Evolutionary conservation across 805 yeast genomes (phyloP), one percentile per base, ranked within the genome.

Genomic region (Cyberlindnera sargentensis): DNA sequence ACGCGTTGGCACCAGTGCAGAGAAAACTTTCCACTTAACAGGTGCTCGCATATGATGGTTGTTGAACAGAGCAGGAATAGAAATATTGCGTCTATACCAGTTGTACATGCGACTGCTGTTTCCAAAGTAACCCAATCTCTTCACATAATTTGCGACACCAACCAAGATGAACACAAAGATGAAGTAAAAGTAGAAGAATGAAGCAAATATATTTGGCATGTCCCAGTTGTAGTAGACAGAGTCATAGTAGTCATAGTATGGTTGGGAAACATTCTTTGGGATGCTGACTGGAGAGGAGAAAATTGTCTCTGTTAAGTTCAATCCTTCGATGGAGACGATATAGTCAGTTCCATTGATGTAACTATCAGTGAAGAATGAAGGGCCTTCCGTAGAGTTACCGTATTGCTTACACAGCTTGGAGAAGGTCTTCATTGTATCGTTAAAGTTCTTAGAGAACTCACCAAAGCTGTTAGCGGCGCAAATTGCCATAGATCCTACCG

Each of bases 131-230:
- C 64, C 64, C 3, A 50, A 42, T 31, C 40, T 48, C 34, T 49
- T 59, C 45, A 61, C 54, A 41, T 45, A 62, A 42, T 68, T 67
- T 51, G 48, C 49, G 4, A 56, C n/a, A 10, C 66, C 62, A 25
- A 67, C 64, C 20, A 67, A 32, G 0, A 69, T n/a, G 50, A 73
- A 54, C 0, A 72, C 61, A 3, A 64, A 15, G n/a, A 61, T 60
- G 65, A 73, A 73, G 51, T 62, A 73, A 7, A 59, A 55, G 41
- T 65, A 47, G 30, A 72, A 51, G 4, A 61, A 63, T 37, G 60
- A 64, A 4, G 54, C 61, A 62, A 51, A 50, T 5, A 42, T 6
- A 6, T 42, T 41, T n/a, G 50, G 47, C 33, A 30, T 30, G 36
- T 55, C 59, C 44, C 49, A 48, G 39, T 56, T 50, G 39, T 43